Conservation (phyloP, 129 eudicot genomes). For the Glebionis coronaria region DNA sequence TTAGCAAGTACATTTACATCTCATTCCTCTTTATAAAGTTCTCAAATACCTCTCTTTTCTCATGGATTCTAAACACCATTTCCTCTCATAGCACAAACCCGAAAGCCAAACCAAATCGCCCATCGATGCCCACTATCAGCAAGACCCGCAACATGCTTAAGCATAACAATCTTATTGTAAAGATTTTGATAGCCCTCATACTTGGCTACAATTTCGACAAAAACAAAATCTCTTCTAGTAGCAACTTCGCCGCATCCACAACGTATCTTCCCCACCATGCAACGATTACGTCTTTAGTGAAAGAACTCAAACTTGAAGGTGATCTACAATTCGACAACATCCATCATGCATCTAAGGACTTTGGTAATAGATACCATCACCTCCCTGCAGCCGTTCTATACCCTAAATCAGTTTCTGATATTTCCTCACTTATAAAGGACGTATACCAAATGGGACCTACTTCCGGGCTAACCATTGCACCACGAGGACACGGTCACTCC, state of each 20-base stretch:
- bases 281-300: conserved; percentile 29
- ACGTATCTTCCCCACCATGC: conserved; percentile 34
- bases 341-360: conserved; percentile 77
- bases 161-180: conserved; percentile 35
- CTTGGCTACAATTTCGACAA: conserved; percentile 38
- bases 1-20: conserved; percentile 28
- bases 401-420: conserved; percentile 83
- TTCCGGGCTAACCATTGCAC: conserved; percentile 65
- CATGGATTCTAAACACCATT: conserved; percentile 34
- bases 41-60: conserved; percentile 32
- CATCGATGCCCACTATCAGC: conserved; percentile 12
- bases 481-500: conserved; percentile 96
- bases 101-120: conserved; percentile 23
- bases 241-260: conserved; percentile 42
- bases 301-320: conserved; percentile 42
- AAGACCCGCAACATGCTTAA: conserved; percentile 37
- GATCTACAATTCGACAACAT: conserved; percentile 42
- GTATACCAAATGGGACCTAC: conserved; percentile 65
- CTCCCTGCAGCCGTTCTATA: conserved; percentile 74
- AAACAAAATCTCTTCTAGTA: conserved; percentile 40
- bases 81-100: conserved; percentile 15
- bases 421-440: conserved; percentile 49
- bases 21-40: conserved; percentile 42
- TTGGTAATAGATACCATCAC: conserved; percentile 66
- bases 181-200: conserved; percentile 45